Evolutionary conservation across 2,329 filamentous ascomycete genomes (phyloP).

Genomic region (Didymella sp.): DNA sequence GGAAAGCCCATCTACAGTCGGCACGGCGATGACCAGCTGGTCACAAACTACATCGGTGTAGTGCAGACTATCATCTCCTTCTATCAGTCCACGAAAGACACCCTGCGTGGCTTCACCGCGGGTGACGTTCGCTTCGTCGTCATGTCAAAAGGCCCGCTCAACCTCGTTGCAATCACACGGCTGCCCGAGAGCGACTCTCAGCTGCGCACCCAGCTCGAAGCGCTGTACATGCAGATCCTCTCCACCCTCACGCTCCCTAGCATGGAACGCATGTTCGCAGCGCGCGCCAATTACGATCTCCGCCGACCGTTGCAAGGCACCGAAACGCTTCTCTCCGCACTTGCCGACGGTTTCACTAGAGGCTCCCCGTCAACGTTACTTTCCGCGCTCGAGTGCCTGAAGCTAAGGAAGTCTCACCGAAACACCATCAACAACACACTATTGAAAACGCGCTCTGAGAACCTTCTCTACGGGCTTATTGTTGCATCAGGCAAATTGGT

Average conservation of each 20-base stretch:
- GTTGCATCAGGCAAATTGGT: conserved; percentile 92
- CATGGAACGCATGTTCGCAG: conserved; percentile 83
- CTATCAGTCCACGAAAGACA: conserved; percentile 81
- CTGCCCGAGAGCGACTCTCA: conserved; percentile 92
- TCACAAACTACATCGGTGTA: conserved; percentile 93
- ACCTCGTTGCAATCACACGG: conserved; percentile 91
- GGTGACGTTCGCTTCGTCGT: conserved; percentile 86
- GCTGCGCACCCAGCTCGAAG: conserved; percentile 85
- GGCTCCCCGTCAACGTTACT: conserved; percentile 89
- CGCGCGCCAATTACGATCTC: conserved; percentile 92
- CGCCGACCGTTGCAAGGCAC: conserved; percentile 89
- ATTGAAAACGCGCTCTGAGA: conserved; percentile 76
- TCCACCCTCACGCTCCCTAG: conserved; percentile 91
- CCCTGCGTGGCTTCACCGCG: conserved; percentile 84
- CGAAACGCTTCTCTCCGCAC: conserved; percentile 85
- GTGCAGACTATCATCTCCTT: conserved; percentile 98
- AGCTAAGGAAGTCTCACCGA: conserved; percentile 85
- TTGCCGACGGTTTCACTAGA: conserved; percentile 92
- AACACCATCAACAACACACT: conserved; percentile 86
- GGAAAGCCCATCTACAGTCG: conserved; percentile 98
- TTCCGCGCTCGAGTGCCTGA: conserved; percentile 91
- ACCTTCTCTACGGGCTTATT: conserved; percentile 88
- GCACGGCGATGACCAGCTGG: conserved; percentile 86
- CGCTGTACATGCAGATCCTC: conserved; percentile 96
- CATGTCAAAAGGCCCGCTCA: conserved; percentile 81